Evolutionary conservation across 2,329 filamentous ascomycete genomes (phyloP).

Genomic region (Ophiostoma triangulosporum): DNA sequence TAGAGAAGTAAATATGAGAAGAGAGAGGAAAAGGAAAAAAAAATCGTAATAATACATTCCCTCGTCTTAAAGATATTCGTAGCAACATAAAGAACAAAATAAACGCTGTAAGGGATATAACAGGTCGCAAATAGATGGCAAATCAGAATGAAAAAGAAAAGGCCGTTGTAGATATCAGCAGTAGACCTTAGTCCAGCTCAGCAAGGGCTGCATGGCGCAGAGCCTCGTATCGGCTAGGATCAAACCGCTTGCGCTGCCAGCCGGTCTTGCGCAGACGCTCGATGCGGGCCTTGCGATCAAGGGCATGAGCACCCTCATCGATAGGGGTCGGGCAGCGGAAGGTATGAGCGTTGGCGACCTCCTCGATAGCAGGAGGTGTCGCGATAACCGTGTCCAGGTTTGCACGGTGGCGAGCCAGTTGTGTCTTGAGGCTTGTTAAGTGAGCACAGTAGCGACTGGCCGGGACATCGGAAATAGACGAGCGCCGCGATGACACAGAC

Average conservation of each 20-base stretch:
- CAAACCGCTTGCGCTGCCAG: slow-evolving; percentile 43
- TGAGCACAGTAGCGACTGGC: slow-evolving; percentile 36
- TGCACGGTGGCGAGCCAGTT: slow-evolving; percentile 34
- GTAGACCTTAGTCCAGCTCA: slow-evolving; percentile 27
- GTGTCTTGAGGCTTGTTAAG: slow-evolving; percentile 32
- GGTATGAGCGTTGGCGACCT: background rate
- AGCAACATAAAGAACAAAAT: background rate
- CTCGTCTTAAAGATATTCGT: background rate
- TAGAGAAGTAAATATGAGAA: background rate
- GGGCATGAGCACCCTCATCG: slow-evolving; percentile 24
- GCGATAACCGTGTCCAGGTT: slow-evolving; percentile 30
- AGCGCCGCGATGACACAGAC: background rate
- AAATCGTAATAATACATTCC: background rate
- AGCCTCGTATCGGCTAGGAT: slow-evolving; percentile 37
- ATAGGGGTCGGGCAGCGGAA: slow-evolving; percentile 12
- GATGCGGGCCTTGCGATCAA: slow-evolving; percentile 37
- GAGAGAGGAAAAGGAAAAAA: background rate
- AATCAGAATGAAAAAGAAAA: background rate
- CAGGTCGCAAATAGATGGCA: background rate
- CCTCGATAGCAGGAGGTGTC: slow-evolving; percentile 7
- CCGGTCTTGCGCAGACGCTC: slow-evolving; percentile 39
- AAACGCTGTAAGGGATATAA: background rate
- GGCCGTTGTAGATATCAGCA: background rate
- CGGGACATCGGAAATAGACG: slow-evolving; percentile 15
- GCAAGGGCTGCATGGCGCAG: slow-evolving; percentile 37